These are phyloP conservation scores for Aspergillus affinis DNA, from an alignment of 495 filamentous ascomycete species.

Conservation along the genomic window DNA sequence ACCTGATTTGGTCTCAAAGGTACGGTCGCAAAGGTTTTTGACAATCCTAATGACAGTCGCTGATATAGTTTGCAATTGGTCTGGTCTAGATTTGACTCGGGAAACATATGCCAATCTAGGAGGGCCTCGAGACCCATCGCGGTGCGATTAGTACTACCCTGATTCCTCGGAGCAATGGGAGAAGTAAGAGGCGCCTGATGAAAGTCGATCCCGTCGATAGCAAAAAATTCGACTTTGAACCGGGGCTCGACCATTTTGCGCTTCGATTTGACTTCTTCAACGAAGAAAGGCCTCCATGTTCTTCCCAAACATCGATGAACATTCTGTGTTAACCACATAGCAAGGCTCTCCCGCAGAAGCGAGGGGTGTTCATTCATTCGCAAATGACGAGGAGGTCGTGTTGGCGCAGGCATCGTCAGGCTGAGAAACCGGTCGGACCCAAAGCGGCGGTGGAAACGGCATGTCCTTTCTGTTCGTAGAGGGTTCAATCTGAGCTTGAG, in stretches of 20 bases:
- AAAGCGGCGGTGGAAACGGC: slow-evolving; percentile 49
- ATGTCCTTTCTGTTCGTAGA: slow-evolving; percentile 42
- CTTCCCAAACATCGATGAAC: slow-evolving; percentile 44
- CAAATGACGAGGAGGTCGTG: slow-evolving; percentile 38
- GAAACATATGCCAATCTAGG: slow-evolving; percentile 53
- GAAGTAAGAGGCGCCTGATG: slow-evolving; percentile 11
- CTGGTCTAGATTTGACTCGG: slow-evolving; percentile 38
- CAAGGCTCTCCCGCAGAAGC: slow-evolving; percentile 35
- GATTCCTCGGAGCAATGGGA: slow-evolving; percentile 20
- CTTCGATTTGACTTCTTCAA: slow-evolving; percentile 43
- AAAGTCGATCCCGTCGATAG: slow-evolving; percentile 49
- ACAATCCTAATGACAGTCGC: slow-evolving; percentile 42
- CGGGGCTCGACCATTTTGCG: slow-evolving; percentile 30
- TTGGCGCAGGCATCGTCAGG: slow-evolving; percentile 39
- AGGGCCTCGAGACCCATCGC: slow-evolving; percentile 41
- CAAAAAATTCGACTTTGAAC: slow-evolving; percentile 54
- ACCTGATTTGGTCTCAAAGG: slow-evolving; percentile 45
- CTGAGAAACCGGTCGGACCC: slow-evolving; percentile 49
- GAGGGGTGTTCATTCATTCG: slow-evolving; percentile 22
- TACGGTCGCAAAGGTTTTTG: slow-evolving; percentile 50
- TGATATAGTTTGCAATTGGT: slow-evolving; percentile 54
- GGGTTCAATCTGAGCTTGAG: slow-evolving; percentile 44
- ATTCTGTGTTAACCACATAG: slow-evolving; percentile 43
- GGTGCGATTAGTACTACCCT: slow-evolving; percentile 30
- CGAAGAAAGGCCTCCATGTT: slow-evolving; percentile 48